These are phyloP conservation scores for Leccinum sublutescens DNA, from an alignment of 768 basidiomycete species.

Conservation along the genomic window DNA sequence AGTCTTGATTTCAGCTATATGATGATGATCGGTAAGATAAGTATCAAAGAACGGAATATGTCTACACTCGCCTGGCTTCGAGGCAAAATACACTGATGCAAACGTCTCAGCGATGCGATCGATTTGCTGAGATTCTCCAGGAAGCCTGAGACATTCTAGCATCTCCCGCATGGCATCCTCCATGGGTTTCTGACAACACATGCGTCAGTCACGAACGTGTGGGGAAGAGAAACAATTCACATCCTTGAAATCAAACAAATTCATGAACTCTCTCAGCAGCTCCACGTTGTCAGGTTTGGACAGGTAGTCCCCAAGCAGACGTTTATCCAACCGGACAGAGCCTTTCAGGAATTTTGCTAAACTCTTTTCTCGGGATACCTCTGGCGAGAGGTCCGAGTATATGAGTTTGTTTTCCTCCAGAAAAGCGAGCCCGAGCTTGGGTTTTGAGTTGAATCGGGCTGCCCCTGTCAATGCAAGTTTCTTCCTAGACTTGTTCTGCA, in stretches of 20 bases:
- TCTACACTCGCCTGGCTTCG: conserved; percentile 59
- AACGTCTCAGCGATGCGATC: conserved; percentile 92
- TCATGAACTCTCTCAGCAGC: conserved; percentile 82
- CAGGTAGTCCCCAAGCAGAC: conserved; percentile 88
- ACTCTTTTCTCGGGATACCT: conserved; percentile 57
- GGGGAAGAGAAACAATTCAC: conserved; percentile 44
- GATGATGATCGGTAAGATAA: not conserved
- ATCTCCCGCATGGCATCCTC: conserved; percentile 96
- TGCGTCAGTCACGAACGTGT: conserved; percentile 1
- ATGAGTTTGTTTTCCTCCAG: conserved; percentile 93
- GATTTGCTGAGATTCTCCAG: conserved; percentile 95
- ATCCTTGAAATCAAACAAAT: conserved; percentile 84
- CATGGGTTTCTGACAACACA: conserved; percentile 70
- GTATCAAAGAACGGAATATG: not conserved
- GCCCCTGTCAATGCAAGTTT: conserved; percentile 82
- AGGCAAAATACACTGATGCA: conserved; percentile 85
- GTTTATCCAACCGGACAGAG: conserved; percentile 86
- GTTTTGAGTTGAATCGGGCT: conserved; percentile 86
- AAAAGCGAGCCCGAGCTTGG: conserved; percentile 86
- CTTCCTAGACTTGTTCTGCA: conserved; percentile 78
- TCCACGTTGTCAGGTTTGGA: conserved; percentile 86
- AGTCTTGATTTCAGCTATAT: conserved; percentile 77
- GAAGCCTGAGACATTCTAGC: conserved; percentile 89
- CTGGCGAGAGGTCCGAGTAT: conserved; percentile 58
- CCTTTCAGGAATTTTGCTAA: conserved; percentile 86